Evolutionary conservation across 2,329 filamentous ascomycete genomes (phyloP), one percentile per base, ranked within the genome.

Genomic region (Aspergillus sojae): DNA sequence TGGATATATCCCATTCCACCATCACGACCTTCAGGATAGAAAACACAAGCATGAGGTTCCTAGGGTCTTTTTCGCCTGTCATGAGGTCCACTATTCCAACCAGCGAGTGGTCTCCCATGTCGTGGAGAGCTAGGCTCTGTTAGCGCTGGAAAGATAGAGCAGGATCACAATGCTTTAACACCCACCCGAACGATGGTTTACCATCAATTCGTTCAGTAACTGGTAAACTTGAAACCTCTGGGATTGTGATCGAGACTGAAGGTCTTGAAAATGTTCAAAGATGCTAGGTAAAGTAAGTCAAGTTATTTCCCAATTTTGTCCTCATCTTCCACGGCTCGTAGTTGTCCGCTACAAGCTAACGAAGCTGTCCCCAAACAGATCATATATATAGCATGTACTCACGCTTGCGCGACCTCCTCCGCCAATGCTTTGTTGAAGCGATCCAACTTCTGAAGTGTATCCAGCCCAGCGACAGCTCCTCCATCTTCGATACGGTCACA

Each of bases 21-120:
- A 90, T 89, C 2, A 89, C 82, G 16, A 89, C 88, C 70, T 84
- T 86, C 32, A 90, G 74, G 63, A 90, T 85, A 0, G 88, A 90
- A 70, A 91, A 91, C 1, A 90, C 85, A 56, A 91, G 81, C 89
- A 91, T 91, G 32, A 91, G 77, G 70, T 91, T 91, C 32, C 89
- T 82, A 0, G 88, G 88, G 67, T 91, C 88, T 70, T 90, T 90
- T 74, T 91, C 88, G 62, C 88, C 88, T 19, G 86, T 86, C 70
- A 91, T 88, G 65, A 90, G 84, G 61, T 88, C 83, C 58, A 88
- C 86, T 67, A 89, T 86, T 4, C 84, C 85, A 3, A 86, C 78
- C 60, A 90, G 77, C 67, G 89, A 89, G 62, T 85, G 82, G 56
- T 88, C 82, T 39, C 86, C 85, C 71, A 89, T 82, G 12, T 83